Evolutionary conservation across 1,284 basidiomycete species (phyloP), one percentile per base, ranked within the genome.

Genomic region (Ustilago bromivora): DNA sequence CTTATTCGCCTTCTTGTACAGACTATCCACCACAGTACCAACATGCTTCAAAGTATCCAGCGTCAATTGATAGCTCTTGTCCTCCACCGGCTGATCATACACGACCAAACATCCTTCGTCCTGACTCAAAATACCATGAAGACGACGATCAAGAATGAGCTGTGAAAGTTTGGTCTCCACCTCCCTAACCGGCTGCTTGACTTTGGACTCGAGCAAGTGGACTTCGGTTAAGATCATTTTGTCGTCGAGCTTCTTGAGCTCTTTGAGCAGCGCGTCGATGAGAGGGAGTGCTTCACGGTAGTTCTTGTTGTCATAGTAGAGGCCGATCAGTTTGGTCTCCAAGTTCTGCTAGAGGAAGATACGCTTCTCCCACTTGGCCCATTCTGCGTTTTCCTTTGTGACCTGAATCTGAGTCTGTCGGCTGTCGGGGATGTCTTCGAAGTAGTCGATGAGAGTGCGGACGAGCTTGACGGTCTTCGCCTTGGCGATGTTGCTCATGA

Each of bases 201-300:
- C 94, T 57, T 94, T 89, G 67, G 93, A 94, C 87, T 99, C 96
- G 34, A 98, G 90, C 9, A 98, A 89, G 83, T 97, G 95, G 0
- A 98, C 96, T 86, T 99, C 96, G 2, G 96, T 98, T 28, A 99
- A 89, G 79, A 98, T 94, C 90, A 97, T 93, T 89, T 98, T 99
- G 89, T 98, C 96, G 86, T 99, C 96, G 28, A 99, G 88, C 52
- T 92, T 91, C 87, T 94, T 95, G 54, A 99, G 90, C 86, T 98
- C 96, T 9, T 92, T 92, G 34, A 98, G 90, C 17, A 99, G 89
- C 0, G 89, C 89, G 72, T 95, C 94, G 75, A 98, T 96, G 67
- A 95, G 90, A 0, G 90, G 85, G 10, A 98, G 89, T 0, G 96
- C 95, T 0, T 91, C 90, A 80, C 93, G 92, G 88, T 92, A 94